Evolutionary conservation across 345 rosid genomes (phyloP), one percentile per base, ranked within the genome.

Genomic region (Heritiera fomes): DNA sequence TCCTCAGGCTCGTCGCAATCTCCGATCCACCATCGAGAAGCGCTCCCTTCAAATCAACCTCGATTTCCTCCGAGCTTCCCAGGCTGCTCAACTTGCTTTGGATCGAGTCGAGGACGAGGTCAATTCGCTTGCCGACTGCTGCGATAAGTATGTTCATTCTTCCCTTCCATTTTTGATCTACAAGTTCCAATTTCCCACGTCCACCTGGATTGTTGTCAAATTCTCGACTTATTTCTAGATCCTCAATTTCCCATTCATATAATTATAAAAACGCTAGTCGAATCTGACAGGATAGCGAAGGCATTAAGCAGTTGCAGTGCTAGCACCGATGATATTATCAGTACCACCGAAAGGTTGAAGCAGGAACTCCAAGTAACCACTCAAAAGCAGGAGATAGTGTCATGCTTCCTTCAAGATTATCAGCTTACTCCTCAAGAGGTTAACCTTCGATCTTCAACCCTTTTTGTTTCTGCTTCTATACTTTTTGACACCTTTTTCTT

Each of bases 11-110:
- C 95, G 99, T 17, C 98, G 98, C 80, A 92, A 92, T 82, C 99
- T 96, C 86, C 87, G 98, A 93, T 96, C 98, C 83, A 88, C 98
- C 86, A 88, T 96, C 79, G 98, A 96, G 92, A 90, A 94, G 80
- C 98, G 99, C 56, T 88, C 98, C 53, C 98, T 96, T 69, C 81
- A 85, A 82, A 92, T 96, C 89, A 91, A 96, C 68, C 80, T 77
- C 23, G 94, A 92, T 75, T 96, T 96, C 70, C 95, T 96, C 13
- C 88, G 74, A 7, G 95, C 99, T 58, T 93, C 98, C 50, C 79
- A 83, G 52, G 78, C 93, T 49, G 88, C 98, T 50, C 99, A 94
- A 86, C 87, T 79, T 71, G 94, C 98, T 41, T 81, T 96, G 38
- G 38, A 34, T 89, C 94, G 85, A 13, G 99, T 96, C 45, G 99